Evolutionary conservation across 2,329 filamentous ascomycete genomes (phyloP).

Genomic region (Cladosporium austrohemisphaericum): DNA sequence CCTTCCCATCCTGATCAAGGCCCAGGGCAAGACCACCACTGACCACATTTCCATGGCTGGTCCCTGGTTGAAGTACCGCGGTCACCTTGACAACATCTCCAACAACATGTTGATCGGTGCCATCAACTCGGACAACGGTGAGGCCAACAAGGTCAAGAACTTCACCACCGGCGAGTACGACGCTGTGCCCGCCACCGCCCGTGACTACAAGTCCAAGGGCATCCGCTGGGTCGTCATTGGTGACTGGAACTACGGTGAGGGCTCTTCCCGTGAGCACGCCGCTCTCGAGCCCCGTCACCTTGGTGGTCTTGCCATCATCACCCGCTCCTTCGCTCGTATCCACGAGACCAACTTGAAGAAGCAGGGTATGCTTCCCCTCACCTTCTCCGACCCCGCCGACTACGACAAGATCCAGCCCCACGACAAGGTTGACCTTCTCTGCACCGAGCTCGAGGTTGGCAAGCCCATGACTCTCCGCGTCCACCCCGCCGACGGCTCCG

Average conservation of each 20-base stretch:
- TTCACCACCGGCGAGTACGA: slow-evolving; percentile 76
- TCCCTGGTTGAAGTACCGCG: slow-evolving; percentile 97
- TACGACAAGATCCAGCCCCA: slow-evolving; percentile 95
- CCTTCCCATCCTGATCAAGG: slow-evolving; percentile 93
- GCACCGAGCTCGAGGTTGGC: slow-evolving; percentile 85
- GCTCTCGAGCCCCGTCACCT: slow-evolving; percentile 97
- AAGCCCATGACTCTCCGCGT: slow-evolving; percentile 89
- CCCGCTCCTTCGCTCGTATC: slow-evolving; percentile 93
- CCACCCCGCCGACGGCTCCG: slow-evolving; percentile 77
- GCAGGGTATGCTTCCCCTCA: slow-evolving; percentile 99
- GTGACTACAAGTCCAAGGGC: slow-evolving; percentile 97
- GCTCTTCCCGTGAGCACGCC: slow-evolving; percentile 94
- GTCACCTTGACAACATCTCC: slow-evolving; percentile 98
- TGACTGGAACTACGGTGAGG: slow-evolving; percentile 99
- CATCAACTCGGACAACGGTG: slow-evolving; percentile 89
- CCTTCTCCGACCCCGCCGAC: slow-evolving; percentile 89
- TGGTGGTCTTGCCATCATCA: slow-evolving; percentile 94
- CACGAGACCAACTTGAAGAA: slow-evolving; percentile 99
- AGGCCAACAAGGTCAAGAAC: slow-evolving; percentile 98
- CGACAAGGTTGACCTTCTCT: slow-evolving; percentile 85
- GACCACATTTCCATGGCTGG: slow-evolving; percentile 61
- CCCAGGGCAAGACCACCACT: slow-evolving; percentile 82
- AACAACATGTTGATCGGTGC: slow-evolving; percentile 99
- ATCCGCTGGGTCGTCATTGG: slow-evolving; percentile 96
- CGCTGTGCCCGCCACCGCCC: slow-evolving; percentile 86